These are phyloP conservation scores for Fragilariopsis cylindrus DNA, from an alignment of 108 stramenopile genomes.

Conservation along the genomic window DNA sequence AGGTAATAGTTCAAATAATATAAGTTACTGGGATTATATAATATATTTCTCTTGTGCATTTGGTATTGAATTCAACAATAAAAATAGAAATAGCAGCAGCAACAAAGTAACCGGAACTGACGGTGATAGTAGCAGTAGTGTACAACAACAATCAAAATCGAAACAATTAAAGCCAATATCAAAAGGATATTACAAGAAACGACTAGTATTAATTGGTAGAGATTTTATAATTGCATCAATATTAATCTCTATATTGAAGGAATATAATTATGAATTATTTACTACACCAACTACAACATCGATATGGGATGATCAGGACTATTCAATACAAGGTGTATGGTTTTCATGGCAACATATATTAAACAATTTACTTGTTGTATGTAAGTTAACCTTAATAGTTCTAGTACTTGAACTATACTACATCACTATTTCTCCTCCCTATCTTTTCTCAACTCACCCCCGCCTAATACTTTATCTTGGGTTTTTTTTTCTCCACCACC, in stretches of 20 bases:
- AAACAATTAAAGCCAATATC: too few species aligned
- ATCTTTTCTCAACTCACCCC: too few species aligned
- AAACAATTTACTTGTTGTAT: not conserved
- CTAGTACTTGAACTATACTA: too few species aligned
- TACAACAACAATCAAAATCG: too few species aligned
- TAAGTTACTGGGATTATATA: not conserved
- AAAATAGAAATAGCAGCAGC: not conserved
- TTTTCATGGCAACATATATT: slow-evolving; percentile 10
- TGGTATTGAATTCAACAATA: not conserved
- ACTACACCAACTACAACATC: not conserved
- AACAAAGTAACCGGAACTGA: too few species aligned
- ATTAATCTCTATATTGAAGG: not conserved
- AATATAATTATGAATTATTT: slow-evolving; percentile 7
- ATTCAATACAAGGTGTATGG: not conserved
- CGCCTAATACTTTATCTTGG: too few species aligned
- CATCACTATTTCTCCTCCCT: too few species aligned
- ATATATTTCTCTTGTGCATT: slow-evolving; percentile 10
- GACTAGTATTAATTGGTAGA: not conserved
- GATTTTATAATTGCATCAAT: not conserved
- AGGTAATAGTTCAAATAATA: too few species aligned
- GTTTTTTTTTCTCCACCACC: too few species aligned
- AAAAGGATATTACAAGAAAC: too few species aligned
- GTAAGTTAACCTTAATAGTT: not conserved
- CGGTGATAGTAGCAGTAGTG: too few species aligned
- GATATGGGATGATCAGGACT: not conserved